phyloP scores from a whole-genome alignment of 345 rosid genomes.

The Citrus mangshanensis region DNA sequence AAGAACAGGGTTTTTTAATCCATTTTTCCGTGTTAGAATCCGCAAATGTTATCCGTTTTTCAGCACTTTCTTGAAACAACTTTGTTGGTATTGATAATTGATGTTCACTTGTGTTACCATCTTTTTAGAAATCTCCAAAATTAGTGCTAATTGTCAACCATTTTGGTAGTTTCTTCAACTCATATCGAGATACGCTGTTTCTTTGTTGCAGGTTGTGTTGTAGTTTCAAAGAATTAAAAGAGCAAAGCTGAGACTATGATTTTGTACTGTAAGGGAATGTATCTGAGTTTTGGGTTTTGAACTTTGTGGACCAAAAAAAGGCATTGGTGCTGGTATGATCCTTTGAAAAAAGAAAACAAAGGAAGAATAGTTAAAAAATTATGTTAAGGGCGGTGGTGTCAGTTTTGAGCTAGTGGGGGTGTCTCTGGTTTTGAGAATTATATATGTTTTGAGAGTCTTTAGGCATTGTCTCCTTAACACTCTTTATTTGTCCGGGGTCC shows the following conservation, averaged over 20 bases:
- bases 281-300: constrained; percentile 27
- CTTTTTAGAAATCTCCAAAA: constrained; percentile 31
- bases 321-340: constrained; percentile 22
- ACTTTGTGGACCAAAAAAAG: constrained; percentile 24
- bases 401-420: constrained; percentile 64
- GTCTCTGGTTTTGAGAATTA: constrained; percentile 32
- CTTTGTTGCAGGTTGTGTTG: constrained; percentile 37
- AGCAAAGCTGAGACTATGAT: constrained; percentile 14
- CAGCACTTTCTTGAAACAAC: constrained; percentile 22
- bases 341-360: constrained; percentile 33
- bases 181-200: constrained; percentile 36
- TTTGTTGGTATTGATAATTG: constrained; percentile 30
- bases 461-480: constrained; percentile 37
- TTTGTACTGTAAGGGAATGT: constrained; percentile 26
- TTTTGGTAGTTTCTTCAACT: constrained; percentile 40
- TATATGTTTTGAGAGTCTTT: constrained; percentile 35
- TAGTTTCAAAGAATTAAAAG: constrained; percentile 18
- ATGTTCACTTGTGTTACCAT: constrained; percentile 26
- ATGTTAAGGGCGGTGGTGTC: constrained; percentile 48
- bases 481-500: constrained; percentile 24
- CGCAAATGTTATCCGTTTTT: neutral
- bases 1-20: constrained; percentile 10
- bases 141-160: constrained; percentile 49
- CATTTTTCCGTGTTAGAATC: constrained; percentile 26
- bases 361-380: constrained; percentile 24